These are phyloP conservation scores for Cucumis hystrix DNA, from an alignment of 306 rosid species.

Conservation along the genomic window DNA sequence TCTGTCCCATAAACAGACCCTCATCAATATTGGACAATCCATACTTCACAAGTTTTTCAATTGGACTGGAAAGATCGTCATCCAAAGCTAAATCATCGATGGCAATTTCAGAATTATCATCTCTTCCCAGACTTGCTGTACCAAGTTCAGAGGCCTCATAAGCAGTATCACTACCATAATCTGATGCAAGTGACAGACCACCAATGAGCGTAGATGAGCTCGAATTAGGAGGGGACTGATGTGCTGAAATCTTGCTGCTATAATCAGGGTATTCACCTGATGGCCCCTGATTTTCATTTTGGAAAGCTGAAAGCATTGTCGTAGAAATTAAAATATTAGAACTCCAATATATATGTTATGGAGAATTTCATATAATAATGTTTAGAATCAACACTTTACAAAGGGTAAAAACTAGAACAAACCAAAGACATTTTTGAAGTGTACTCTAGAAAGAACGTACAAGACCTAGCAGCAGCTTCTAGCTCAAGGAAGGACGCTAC, in stretches of 20 bases:
- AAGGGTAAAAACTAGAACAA: background rate
- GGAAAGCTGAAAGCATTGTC: slow-evolving; percentile 54
- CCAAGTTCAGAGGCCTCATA: slow-evolving; percentile 63
- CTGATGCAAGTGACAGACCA: slow-evolving; percentile 71
- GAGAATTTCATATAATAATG: background rate
- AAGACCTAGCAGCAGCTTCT: slow-evolving; percentile 94
- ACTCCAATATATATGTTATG: slow-evolving; percentile 5
- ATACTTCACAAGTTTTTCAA: slow-evolving; percentile 78
- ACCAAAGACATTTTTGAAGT: slow-evolving; percentile 5
- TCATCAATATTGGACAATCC: slow-evolving; percentile 89
- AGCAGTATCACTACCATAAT: slow-evolving; percentile 73
- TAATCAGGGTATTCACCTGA: slow-evolving; percentile 42
- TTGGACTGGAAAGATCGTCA: slow-evolving; percentile 73
- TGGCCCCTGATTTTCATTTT: slow-evolving; percentile 50
- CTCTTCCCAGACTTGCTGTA: slow-evolving; percentile 60
- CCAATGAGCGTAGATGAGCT: slow-evolving; percentile 59
- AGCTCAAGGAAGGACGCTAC: slow-evolving; percentile 96
- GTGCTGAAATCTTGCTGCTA: slow-evolving; percentile 34
- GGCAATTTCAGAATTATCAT: slow-evolving; percentile 70
- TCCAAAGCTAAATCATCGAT: slow-evolving; percentile 70
- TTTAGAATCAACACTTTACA: background rate
- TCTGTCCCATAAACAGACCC: slow-evolving; percentile 93
- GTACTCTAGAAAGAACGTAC: slow-evolving; percentile 50
- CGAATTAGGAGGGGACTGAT: slow-evolving; percentile 36
- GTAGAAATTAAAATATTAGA: slow-evolving; percentile 7